These are phyloP conservation scores for Capronia coronata DNA, from an alignment of 2,329 filamentous ascomycete genomes.

Conservation along the genomic window DNA sequence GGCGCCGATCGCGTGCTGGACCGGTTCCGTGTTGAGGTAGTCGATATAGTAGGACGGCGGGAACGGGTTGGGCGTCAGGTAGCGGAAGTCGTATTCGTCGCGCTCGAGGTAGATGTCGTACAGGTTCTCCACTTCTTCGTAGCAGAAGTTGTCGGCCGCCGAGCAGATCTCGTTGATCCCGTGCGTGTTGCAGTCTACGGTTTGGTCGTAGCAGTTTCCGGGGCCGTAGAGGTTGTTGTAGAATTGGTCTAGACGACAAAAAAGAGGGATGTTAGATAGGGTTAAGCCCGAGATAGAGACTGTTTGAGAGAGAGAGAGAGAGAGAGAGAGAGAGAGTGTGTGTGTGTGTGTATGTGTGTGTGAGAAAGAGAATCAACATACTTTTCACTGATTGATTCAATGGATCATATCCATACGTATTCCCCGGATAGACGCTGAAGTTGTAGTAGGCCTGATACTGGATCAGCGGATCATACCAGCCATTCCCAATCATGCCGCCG, in stretches of 20 bases:
- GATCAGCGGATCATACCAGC: conserved; percentile 36
- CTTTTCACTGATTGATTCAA: conserved; percentile 32
- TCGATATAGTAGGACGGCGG: conserved; percentile 43
- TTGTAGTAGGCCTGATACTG: conserved; percentile 38
- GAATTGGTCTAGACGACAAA: conserved; percentile 37
- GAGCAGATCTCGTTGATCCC: conserved; percentile 45
- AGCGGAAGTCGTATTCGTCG: conserved; percentile 47
- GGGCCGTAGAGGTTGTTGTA: conserved; percentile 56
- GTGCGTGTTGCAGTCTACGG: conserved; percentile 49
- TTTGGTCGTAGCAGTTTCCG: conserved; percentile 55
- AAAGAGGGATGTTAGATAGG: neutral
- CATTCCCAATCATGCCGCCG: conserved; percentile 36
- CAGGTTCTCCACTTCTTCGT: conserved; percentile 46
- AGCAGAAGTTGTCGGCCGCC: conserved; percentile 52
- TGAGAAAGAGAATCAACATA: conserved; percentile 34
- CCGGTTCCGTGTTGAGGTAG: conserved; percentile 45
- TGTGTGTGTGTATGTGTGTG: no score
- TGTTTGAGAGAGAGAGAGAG: neutral
- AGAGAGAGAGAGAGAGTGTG: neutral
- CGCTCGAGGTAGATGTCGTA: conserved; percentile 49
- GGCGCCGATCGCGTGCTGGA: conserved; percentile 47
- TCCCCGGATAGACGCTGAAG: conserved; percentile 35
- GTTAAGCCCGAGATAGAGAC: no score
- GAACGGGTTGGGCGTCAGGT: conserved; percentile 33
- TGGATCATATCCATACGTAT: conserved; percentile 34